Percentiles rank a stretch among this genome's conserved stretches.
phyloP scores from a whole-genome alignment of 176 grass and related monocot genomes.

The Carex littledalei region DNA sequence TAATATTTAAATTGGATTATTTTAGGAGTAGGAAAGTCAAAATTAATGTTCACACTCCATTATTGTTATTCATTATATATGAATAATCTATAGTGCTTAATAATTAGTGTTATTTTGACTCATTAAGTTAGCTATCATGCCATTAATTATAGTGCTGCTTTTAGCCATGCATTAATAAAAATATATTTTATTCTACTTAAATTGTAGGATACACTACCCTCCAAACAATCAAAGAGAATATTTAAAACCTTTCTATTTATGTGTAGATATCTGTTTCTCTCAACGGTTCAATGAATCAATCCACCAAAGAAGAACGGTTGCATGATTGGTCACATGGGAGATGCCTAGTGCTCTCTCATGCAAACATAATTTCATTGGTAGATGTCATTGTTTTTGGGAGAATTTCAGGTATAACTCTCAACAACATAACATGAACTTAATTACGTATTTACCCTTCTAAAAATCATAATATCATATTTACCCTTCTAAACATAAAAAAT shows the following conservation, averaged over 20 bases:
- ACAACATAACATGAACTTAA: too few relatives aligned
- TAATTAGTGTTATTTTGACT: not conserved
- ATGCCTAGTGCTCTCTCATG: constrained; percentile 6
- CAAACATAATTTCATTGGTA: not conserved
- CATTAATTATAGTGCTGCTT: not conserved
- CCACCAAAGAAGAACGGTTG: not conserved
- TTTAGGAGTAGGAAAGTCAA: not conserved
- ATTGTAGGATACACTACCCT: too few relatives aligned
- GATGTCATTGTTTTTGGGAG: constrained; percentile 13
- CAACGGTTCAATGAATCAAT: constrained; percentile 6
- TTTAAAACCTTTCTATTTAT: not conserved
- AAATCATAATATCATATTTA: too few relatives aligned
- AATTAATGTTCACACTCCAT: not conserved
- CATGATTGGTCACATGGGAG: constrained; percentile 28
- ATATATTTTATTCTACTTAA: not conserved
- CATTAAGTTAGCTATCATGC: not conserved
- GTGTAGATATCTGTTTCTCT: not conserved
- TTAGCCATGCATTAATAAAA: not conserved
- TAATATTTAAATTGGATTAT: not conserved
- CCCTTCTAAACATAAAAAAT: too few relatives aligned
- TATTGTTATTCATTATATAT: not conserved
- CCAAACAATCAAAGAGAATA: not conserved
- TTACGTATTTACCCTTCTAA: too few relatives aligned
- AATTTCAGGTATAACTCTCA: too few relatives aligned
- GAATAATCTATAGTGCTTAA: not conserved